These are phyloP conservation scores for Raphidocelis subcapitata DNA, from an alignment of 139 green algal species.

Conservation along the genomic window DNA sequence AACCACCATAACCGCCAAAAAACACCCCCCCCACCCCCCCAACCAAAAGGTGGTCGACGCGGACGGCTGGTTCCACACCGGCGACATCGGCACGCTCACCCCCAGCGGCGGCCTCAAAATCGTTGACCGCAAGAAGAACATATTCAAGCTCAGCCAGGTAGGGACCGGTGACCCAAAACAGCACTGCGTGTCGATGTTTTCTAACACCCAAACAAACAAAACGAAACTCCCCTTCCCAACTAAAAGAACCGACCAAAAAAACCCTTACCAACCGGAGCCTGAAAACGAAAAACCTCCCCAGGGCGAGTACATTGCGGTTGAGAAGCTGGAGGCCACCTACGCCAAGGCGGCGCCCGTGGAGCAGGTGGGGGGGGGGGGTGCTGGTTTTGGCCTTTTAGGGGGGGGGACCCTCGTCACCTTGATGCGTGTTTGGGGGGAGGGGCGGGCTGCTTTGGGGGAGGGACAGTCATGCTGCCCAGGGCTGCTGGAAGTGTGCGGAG, in stretches of 20 bases:
- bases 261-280: no score
- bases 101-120: constrained; percentile 81
- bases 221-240: not conserved
- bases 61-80: constrained; percentile 93
- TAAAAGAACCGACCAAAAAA: not conserved
- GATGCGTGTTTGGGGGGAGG: not conserved
- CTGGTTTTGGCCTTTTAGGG: not conserved
- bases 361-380: constrained; percentile 49
- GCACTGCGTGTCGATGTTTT: not conserved
- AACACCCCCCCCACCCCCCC: constrained; percentile 10
- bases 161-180: not conserved
- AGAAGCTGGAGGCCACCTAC: constrained; percentile 93
- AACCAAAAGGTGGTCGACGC: constrained; percentile 58
- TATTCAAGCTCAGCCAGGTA: constrained; percentile 97
- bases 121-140: constrained; percentile 99
- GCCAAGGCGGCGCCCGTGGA: constrained; percentile 81
- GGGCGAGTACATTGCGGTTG: constrained; percentile 96
- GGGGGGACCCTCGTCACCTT: not conserved
- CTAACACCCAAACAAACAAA: not conserved
- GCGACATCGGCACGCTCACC: constrained; percentile 88
- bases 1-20: no score
- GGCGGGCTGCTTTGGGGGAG: not conserved
- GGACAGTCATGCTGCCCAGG: no score
- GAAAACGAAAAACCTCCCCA: constrained; percentile 17
- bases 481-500: not conserved